A percentile compares a stretch with the other conserved stretches of the same genome.
Evolutionary conservation across 2,329 filamentous ascomycete genomes (phyloP).

Genomic region (Venturia nashicola): DNA sequence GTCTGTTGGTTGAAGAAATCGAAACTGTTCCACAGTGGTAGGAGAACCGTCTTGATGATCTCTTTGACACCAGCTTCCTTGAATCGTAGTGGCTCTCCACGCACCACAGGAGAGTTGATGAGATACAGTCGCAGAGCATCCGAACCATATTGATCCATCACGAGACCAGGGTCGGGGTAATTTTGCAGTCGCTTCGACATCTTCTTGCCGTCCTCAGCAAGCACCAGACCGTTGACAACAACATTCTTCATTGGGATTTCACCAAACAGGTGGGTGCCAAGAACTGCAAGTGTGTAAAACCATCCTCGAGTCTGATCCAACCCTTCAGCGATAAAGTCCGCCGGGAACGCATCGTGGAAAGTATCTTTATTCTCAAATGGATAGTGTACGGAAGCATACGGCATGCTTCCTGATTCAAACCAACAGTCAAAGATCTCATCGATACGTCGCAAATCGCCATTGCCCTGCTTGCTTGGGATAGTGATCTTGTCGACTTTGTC

Average conservation of each 20-base stretch:
- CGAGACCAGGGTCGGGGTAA: conserved; percentile 73
- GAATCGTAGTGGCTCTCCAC: conserved; percentile 81
- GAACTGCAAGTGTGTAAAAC: conserved; percentile 87
- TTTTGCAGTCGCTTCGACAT: conserved; percentile 98
- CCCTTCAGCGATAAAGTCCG: conserved; percentile 89
- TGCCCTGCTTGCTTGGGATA: conserved; percentile 80
- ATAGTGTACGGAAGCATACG: conserved; percentile 82
- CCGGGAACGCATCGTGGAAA: conserved; percentile 72
- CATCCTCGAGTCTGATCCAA: conserved; percentile 89
- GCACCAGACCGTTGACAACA: conserved; percentile 89
- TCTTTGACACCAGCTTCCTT: conserved; percentile 90
- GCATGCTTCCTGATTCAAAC: conserved; percentile 96
- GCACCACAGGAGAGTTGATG: conserved; percentile 91
- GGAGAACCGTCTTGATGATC: conserved; percentile 79
- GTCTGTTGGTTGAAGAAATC: conserved; percentile 93
- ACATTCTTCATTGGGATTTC: conserved; percentile 85
- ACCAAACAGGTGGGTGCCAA: conserved; percentile 80
- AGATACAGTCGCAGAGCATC: conserved; percentile 90
- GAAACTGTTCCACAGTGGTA: conserved; percentile 93
- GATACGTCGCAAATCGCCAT: conserved; percentile 66
- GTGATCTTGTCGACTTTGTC: conserved; percentile 92
- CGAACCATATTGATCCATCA: conserved; percentile 81
- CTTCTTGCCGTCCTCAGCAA: conserved; percentile 93
- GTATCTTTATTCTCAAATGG: conserved; percentile 80
- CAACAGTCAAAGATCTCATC: conserved; percentile 93